These are phyloP conservation scores for Pseudoturritis turrita DNA, from an alignment of 345 rosid species.

Conservation along the genomic window DNA sequence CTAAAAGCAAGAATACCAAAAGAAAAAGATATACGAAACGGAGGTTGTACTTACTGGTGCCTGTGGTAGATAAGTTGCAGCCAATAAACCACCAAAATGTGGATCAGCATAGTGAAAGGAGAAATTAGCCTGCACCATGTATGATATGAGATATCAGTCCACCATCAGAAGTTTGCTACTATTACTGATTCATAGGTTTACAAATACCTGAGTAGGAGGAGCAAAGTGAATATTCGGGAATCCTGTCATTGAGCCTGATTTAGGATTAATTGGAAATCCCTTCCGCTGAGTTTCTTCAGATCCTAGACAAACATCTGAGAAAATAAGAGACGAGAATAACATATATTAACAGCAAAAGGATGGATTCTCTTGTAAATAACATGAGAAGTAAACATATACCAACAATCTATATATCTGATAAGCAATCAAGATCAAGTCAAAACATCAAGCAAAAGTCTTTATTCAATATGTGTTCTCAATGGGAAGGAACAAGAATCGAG, in stretches of 20 bases:
- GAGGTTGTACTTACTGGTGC: constrained; percentile 38
- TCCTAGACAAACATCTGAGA: constrained; percentile 37
- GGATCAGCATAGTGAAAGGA: constrained; percentile 55
- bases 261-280: constrained; percentile 35
- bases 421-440: neutral
- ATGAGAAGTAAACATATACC: neutral
- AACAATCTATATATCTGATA: neutral
- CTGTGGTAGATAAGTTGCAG: constrained; percentile 47
- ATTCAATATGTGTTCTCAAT: neutral
- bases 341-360: neutral
- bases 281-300: constrained; percentile 34
- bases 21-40: neutral
- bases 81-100: constrained; percentile 39
- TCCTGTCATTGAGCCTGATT: constrained; percentile 36
- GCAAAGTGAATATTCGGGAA: constrained; percentile 44
- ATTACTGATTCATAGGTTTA: constrained; percentile 22
- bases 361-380: neutral
- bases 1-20: neutral
- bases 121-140: constrained; percentile 38
- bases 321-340: neutral
- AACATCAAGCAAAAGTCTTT: constrained; percentile 10
- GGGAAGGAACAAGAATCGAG: neutral
- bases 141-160: constrained; percentile 3
- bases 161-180: neutral
- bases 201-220: constrained; percentile 45